Evolutionary conservation across 2,329 filamentous ascomycete species (phyloP), one percentile per base, ranked within the genome.

Genomic region (Penicillium sclerotigenum): DNA sequence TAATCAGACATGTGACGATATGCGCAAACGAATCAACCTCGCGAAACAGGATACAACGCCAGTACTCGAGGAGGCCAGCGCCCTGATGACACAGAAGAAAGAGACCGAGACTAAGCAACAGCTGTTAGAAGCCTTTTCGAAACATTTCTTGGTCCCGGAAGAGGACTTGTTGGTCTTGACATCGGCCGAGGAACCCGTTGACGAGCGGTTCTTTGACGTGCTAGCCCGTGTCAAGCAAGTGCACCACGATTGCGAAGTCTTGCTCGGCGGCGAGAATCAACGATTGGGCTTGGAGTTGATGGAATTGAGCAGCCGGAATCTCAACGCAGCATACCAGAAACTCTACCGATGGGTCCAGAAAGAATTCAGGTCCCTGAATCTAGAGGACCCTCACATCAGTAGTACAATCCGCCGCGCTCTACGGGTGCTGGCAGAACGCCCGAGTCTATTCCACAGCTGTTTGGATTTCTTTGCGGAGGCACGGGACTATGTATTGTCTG

Each of bases 331-430:
- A 5, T 99, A 94, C 65, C 93, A 99, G 70, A 99, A 97, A 71
- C 82, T 99, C 3, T 97, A 96, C 74, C 87, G 90, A 65, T 99
- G 93, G 93, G 87, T 96, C 20, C 92, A 97, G 71, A 87, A 89
- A 57, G 91, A 97, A 66, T 95, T 99, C 76, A 96, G 92, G 72
- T 87, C 87, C 0, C 77, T 97, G 48, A 95, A 97, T 70, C 82
- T 97, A 9, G 94, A 99, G 68, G 96, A 95, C 63, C 92, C 92
- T 0, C 92, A 96, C 66, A 92, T 97, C 71, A 92, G 89, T 69
- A 83, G 87, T 20, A 87, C 90, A 0, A 92, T 99, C 59, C 84
- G 93, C 49, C 85, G 87, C 54, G 91, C 91, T 22, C 80, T 99
- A 37, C 85, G 91, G 47, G 90, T 96, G 11, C 80, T 99, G 18